Conservation (phyloP, 2,329 filamentous ascomycete genomes). For the Epichloe bromicola region DNA sequence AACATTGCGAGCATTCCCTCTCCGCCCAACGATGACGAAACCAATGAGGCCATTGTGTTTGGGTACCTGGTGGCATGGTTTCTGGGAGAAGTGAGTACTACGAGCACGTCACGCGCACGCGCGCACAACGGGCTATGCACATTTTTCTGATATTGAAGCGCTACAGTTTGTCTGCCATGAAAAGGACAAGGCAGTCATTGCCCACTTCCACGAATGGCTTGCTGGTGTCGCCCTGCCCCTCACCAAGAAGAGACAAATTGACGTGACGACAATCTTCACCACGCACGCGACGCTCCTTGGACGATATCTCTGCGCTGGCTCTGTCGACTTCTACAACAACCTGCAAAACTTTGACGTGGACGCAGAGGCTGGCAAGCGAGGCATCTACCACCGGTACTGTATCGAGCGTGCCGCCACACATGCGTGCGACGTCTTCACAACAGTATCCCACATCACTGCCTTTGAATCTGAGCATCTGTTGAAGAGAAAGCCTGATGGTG, state of each 20-base stretch:
- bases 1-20: conserved; percentile 86
- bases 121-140: too few species aligned
- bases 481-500: conserved; percentile 94
- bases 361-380: conserved; percentile 89
- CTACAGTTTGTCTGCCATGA: conserved; percentile 82
- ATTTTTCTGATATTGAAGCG: neutral
- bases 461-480: conserved; percentile 96
- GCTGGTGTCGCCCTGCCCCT: conserved; percentile 86
- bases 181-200: conserved; percentile 82
- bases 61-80: conserved; percentile 98
- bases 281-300: conserved; percentile 93
- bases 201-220: conserved; percentile 98
- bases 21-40: conserved; percentile 82
- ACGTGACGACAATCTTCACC: conserved; percentile 96
- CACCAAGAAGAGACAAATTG: conserved; percentile 86
- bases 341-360: conserved; percentile 95
- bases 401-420: conserved; percentile 92
- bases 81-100: conserved; percentile 67
- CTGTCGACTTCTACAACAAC: conserved; percentile 99
- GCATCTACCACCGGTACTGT: conserved; percentile 97
- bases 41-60: conserved; percentile 94
- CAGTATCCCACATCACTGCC: conserved; percentile 95
- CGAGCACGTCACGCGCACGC: neutral
- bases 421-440: conserved; percentile 92
- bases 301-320: conserved; percentile 91